Conservation (phyloP, 2,329 filamentous ascomycete genomes). For the Thelonectria blattea region DNA sequence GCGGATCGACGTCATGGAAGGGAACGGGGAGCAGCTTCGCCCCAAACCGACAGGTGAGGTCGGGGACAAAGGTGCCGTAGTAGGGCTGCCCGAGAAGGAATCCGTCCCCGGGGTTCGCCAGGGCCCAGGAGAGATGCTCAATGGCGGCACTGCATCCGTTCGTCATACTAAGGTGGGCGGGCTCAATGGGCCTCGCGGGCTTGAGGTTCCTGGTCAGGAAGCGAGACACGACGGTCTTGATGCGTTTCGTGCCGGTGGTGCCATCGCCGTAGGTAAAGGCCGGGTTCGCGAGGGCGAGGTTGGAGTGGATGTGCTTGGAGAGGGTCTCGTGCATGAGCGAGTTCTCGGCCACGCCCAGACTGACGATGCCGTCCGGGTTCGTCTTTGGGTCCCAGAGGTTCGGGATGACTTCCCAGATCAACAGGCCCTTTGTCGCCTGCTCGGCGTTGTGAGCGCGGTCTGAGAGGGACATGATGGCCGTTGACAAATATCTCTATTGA, state of each 20-base stretch:
- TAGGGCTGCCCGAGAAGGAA: constrained; percentile 51
- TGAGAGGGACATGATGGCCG: constrained; percentile 35
- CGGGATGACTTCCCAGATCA: constrained; percentile 51
- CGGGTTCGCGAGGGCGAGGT: constrained; percentile 40
- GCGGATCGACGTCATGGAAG: constrained; percentile 52
- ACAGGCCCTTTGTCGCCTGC: constrained; percentile 35
- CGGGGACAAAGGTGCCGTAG: constrained; percentile 56
- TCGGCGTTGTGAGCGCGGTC: constrained; percentile 39
- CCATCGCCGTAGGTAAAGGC: constrained; percentile 52
- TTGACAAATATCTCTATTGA: not conserved
- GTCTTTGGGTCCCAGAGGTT: constrained; percentile 50
- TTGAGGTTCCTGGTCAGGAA: constrained; percentile 47
- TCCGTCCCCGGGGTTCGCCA: constrained; percentile 48
- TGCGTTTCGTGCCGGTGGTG: constrained; percentile 43
- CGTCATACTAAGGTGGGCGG: constrained; percentile 44
- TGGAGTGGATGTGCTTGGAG: constrained; percentile 48
- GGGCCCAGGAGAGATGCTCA: constrained; percentile 48
- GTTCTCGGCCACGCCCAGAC: constrained; percentile 60
- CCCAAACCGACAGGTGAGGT: constrained; percentile 51
- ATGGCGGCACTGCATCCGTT: constrained; percentile 51
- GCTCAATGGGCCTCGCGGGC: constrained; percentile 37
- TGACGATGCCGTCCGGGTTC: constrained; percentile 54
- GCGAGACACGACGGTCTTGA: constrained; percentile 40
- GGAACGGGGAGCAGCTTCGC: constrained; percentile 50
- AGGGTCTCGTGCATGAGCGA: constrained; percentile 56